A percentile compares a stretch with the other conserved stretches of the same genome.
Conservation (phyloP, 192 early-diverging fungal species). For the Funneliformis geosporum region DNA sequence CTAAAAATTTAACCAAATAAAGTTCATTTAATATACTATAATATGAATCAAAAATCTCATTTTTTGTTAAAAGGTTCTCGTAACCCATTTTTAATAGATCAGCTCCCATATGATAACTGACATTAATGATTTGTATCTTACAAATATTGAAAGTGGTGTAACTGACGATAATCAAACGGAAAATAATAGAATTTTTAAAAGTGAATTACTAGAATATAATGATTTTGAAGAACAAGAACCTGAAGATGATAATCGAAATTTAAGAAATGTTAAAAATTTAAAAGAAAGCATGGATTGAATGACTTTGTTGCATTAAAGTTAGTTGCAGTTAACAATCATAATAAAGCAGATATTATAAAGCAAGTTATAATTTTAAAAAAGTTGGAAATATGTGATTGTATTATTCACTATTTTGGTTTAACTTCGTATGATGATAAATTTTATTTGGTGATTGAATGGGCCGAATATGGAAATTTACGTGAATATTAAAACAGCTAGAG, state of each 20-base stretch:
- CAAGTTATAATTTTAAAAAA: conserved; percentile 25
- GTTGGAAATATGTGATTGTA: neutral
- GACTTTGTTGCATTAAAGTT: neutral
- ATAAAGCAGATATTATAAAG: neutral
- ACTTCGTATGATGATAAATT: neutral
- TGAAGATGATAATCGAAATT: neutral
- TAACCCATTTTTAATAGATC: too few relatives aligned
- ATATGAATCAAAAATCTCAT: too few relatives aligned
- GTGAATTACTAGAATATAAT: too few relatives aligned
- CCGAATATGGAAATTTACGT: conserved; percentile 14
- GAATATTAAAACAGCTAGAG: conserved; percentile 44
- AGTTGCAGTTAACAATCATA: neutral
- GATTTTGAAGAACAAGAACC: neutral
- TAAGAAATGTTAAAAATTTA: neutral
- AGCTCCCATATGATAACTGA: too few relatives aligned
- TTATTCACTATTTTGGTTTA: conserved; percentile 14
- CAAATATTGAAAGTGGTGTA: neutral
- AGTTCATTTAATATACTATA: too few relatives aligned
- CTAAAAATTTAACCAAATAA: too few relatives aligned
- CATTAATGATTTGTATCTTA: too few relatives aligned
- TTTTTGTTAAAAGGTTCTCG: too few relatives aligned
- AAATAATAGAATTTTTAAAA: neutral
- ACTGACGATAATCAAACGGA: neutral
- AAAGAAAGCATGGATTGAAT: neutral
- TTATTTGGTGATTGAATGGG: conserved; percentile 30